Conservation (phyloP, 495 filamentous ascomycete species). For the Trichoderma reesei region DNA sequence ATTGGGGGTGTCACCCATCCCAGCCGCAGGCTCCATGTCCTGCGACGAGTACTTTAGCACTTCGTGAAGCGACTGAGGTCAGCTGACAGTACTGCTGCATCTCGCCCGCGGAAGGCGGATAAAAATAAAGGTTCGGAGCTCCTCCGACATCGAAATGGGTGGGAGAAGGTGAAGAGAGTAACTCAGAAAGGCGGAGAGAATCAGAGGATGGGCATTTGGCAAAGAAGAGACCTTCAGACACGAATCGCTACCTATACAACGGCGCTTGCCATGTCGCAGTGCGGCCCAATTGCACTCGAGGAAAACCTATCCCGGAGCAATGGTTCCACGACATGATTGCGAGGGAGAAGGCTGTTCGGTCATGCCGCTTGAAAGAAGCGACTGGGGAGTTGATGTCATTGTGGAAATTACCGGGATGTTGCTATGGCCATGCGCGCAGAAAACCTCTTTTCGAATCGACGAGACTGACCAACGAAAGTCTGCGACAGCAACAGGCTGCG, state of each 20-base stretch:
- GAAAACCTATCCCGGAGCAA: neutral
- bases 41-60: neutral
- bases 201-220: no score
- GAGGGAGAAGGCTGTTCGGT: neutral
- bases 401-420: conserved; percentile 3
- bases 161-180: neutral
- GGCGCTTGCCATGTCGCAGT: neutral
- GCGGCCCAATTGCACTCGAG: neutral
- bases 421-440: neutral
- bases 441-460: neutral
- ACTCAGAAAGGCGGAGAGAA: neutral
- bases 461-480: neutral
- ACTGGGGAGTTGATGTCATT: conserved; percentile 7
- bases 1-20: neutral
- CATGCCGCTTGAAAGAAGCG: neutral
- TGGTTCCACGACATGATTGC: conserved; percentile 1
- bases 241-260: neutral
- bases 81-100: conserved; percentile 1
- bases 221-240: no score
- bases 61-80: neutral
- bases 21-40: neutral
- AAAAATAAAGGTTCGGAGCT: neutral
- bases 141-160: no score
- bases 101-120: neutral
- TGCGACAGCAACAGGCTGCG: neutral